Base-by-base conservation (phyloP, 2,329 filamentous ascomycete species). In the Alternaria tenuissima region DNA sequence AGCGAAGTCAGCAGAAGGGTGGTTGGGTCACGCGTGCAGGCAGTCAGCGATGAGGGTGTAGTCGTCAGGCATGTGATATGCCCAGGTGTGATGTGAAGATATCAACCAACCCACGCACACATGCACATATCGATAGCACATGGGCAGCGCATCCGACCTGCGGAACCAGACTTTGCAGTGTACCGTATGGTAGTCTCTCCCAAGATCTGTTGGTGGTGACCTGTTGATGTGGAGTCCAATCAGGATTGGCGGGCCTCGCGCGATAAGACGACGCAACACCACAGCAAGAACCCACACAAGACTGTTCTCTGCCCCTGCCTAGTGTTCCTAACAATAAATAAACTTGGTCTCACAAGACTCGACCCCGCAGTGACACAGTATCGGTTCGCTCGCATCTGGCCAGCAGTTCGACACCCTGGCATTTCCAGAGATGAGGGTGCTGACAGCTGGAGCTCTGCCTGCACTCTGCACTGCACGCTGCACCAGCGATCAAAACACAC, bases 401-500 rank as follows among this genome's bases (percentile, higher is more conserved):
- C 52, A 55, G 52, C 41, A 55, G 52, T 47, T 55, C 52, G 51
- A 53, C 39, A 36, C 46, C 46, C 46, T 49, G 20, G 46, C 32
- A 4, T 14, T 49, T 36, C 46, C 46, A 49, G 11, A 9, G 5
- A 18, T 38, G 46, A 49, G 46, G 46, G 8, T 49, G 46, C 46
- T 26, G 46, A 24, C 46, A 49, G 46, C 46, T 30, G 12, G 32
- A 36, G 32, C 32, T 36, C 32, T 36, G 32, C 32, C 32, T 30
- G 30, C 18, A 18, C 28, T 22, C 30, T 48, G 46, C 36, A 38
- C 34, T 38, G 36, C 38, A 20, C 8, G 38, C 38, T 39, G 38
- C 46, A 48, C 30, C 14, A 49, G 46, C 51, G 26, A 57, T 61
- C 55, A 51, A 57, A 65, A 42, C 5, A 63, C 59, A 66, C 52